Conservation (phyloP, 1,284 basidiomycete genomes). For the Papiliotrema flavescens region DNA sequence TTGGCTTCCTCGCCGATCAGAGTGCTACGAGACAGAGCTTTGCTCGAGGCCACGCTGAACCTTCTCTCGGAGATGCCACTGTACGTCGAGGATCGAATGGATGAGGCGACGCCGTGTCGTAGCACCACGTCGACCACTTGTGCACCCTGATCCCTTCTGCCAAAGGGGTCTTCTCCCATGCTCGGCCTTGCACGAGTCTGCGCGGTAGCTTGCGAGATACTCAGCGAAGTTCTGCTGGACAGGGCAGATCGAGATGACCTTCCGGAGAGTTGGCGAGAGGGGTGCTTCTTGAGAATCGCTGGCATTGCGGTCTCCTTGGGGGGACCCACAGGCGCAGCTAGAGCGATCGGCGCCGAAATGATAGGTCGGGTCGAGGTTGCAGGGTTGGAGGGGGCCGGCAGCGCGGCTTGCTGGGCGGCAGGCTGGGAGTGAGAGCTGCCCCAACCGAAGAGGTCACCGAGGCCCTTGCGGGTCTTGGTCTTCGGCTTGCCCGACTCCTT, state of each 20-base stretch:
- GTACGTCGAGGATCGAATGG: conserved; percentile 6
- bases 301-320: conserved; percentile 8
- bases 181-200: conserved; percentile 21
- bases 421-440: conserved; percentile 7
- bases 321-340: not conserved
- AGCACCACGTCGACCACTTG: conserved; percentile 24
- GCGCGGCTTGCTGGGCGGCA: conserved; percentile 6
- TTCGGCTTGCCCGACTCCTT: conserved; percentile 11
- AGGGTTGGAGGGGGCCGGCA: not conserved
- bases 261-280: conserved; percentile 5
- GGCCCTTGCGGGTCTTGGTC: conserved; percentile 28
- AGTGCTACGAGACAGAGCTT: conserved; percentile 26
- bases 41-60: conserved; percentile 19
- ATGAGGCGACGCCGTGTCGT: conserved; percentile 1
- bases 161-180: conserved; percentile 41
- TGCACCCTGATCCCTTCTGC: conserved; percentile 20
- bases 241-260: conserved; percentile 5
- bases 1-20: conserved; percentile 15
- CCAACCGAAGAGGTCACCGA: conserved; percentile 34
- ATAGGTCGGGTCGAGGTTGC: not conserved
- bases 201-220: conserved; percentile 8
- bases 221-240: conserved; percentile 3
- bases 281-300: conserved; percentile 3
- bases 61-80: conserved; percentile 11
- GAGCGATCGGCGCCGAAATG: conserved; percentile 5